Percentiles rank a stretch among this genome's conserved stretches.
Conservation (phyloP, 495 filamentous ascomycete genomes). For the Lineolata rhizophorae region DNA sequence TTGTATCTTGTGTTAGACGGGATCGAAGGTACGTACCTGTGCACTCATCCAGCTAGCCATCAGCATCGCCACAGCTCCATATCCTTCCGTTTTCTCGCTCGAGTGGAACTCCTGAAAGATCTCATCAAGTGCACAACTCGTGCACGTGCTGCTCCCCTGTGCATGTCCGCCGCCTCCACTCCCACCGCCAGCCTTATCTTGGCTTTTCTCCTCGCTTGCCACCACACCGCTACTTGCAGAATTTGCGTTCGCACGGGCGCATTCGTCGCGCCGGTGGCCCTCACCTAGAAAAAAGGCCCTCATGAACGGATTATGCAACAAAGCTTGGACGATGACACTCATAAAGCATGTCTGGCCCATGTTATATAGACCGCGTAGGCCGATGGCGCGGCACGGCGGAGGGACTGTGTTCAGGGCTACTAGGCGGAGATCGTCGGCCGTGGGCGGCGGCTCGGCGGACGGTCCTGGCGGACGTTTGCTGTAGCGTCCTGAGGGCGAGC, state of each 20-base stretch:
- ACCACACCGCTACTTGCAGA: too few relatives aligned
- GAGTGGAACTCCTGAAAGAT: conserved; percentile 82
- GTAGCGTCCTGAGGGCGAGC: too few relatives aligned
- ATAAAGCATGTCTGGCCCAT: conserved; percentile 89
- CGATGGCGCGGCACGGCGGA: conserved; percentile 45
- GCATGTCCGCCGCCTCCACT: too few relatives aligned
- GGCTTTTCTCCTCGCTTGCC: conserved; percentile 6
- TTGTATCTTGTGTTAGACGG: conserved; percentile 19
- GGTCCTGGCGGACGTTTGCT: too few relatives aligned
- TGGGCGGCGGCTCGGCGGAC: too few relatives aligned
- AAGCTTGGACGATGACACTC: conserved; percentile 69
- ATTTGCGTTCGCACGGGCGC: conserved; percentile 23
- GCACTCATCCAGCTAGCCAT: conserved; percentile 55
- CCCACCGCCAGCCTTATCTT: too few relatives aligned
- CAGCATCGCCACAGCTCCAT: conserved; percentile 63
- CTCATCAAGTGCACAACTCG: conserved; percentile 74
- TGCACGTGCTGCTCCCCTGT: conserved; percentile 53
- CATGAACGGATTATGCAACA: conserved; percentile 74
- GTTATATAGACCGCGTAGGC: conserved; percentile 76
- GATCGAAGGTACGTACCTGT: conserved; percentile 20
- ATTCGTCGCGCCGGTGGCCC: conserved; percentile 52
- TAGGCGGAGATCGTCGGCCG: conserved; percentile 32
- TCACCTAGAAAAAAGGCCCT: conserved; percentile 72
- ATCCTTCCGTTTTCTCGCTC: conserved; percentile 57
- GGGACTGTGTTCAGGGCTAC: conserved; percentile 36